Percentiles rank a stretch among this genome's conserved stretches.
Evolutionary conservation across 1,139 yeast species (phyloP).

Genomic region (Blastobotrys capitulatus): DNA sequence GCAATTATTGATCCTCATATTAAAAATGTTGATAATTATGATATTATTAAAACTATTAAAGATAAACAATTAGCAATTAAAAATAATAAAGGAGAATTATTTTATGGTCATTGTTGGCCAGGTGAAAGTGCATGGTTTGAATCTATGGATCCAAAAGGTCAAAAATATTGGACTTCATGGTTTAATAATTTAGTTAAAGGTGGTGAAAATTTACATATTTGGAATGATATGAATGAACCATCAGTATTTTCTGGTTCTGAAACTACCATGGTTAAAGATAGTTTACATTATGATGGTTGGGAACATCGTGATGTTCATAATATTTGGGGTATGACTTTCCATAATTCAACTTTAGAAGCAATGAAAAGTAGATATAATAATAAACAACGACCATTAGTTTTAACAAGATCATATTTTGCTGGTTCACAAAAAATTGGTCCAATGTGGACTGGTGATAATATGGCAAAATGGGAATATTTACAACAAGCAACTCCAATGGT

Average conservation of each 20-base stretch:
- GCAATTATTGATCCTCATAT: conserved; percentile 90
- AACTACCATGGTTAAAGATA: conserved; percentile 78
- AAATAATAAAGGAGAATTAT: conserved; percentile 46
- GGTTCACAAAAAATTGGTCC: conserved; percentile 93
- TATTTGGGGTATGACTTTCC: conserved; percentile 71
- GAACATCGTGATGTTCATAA: conserved; percentile 93
- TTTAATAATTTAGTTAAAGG: conserved; percentile 49
- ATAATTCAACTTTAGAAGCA: conserved; percentile 72
- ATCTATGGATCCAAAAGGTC: conserved; percentile 61
- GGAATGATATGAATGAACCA: conserved; percentile 99
- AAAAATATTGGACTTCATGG: conserved; percentile 52
- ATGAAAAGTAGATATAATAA: conserved; percentile 48
- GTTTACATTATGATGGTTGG: conserved; percentile 69
- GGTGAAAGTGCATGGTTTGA: conserved; percentile 96
- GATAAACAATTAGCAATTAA: conserved; percentile 39
- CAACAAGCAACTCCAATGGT: conserved; percentile 81
- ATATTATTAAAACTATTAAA: conserved; percentile 51
- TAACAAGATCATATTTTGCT: conserved; percentile 80
- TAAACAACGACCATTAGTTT: conserved; percentile 72
- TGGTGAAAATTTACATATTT: conserved; percentile 61
- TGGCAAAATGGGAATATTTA: conserved; percentile 87
- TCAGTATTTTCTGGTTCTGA: conserved; percentile 94
- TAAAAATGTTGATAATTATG: conserved; percentile 53
- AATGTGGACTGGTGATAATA: conserved; percentile 98
- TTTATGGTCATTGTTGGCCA: conserved; percentile 95